Conservation (phyloP, 768 basidiomycete genomes). For the Pilatotrama ljubarskyi region DNA sequence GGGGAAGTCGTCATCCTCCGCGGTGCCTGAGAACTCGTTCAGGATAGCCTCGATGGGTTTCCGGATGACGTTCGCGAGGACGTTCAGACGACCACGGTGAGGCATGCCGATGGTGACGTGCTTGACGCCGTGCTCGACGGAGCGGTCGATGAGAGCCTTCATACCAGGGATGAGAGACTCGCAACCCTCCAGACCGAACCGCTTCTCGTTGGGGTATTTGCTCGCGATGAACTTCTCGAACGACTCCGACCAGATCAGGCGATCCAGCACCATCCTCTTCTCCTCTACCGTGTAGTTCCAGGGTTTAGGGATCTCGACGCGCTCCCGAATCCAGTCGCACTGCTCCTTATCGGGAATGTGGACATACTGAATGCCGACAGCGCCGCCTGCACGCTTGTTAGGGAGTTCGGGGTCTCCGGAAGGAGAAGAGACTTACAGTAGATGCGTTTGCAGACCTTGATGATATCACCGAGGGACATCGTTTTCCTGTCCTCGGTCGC, state of each 20-base stretch:
- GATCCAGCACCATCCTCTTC: conserved; percentile 98
- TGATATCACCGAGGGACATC: conserved; percentile 90
- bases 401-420: background rate
- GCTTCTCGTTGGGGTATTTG: conserved; percentile 99
- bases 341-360: conserved; percentile 99
- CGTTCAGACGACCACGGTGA: conserved; percentile 97
- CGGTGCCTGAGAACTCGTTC: conserved; percentile 88
- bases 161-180: conserved; percentile 98
- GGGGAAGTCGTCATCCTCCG: conserved; percentile 68
- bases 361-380: conserved; percentile 86
- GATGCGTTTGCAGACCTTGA: conserved; percentile 85
- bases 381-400: conserved; percentile 42
- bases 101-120: conserved; percentile 99
- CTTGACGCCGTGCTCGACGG: conserved; percentile 94
- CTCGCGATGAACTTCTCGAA: conserved; percentile 98
- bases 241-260: conserved; percentile 99
- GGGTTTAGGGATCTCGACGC: conserved; percentile 91
- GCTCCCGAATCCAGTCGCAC: conserved; percentile 98
- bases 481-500: conserved; percentile 81
- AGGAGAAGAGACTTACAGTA: conserved; percentile 56
- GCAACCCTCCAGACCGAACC: conserved; percentile 98
- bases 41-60: conserved; percentile 98
- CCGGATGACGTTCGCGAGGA: conserved; percentile 96
- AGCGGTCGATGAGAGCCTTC: conserved; percentile 99
- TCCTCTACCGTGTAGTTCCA: conserved; percentile 99